phyloP scores from a whole-genome alignment of 495 filamentous ascomycete genomes.

The Penicillium nucicola region DNA sequence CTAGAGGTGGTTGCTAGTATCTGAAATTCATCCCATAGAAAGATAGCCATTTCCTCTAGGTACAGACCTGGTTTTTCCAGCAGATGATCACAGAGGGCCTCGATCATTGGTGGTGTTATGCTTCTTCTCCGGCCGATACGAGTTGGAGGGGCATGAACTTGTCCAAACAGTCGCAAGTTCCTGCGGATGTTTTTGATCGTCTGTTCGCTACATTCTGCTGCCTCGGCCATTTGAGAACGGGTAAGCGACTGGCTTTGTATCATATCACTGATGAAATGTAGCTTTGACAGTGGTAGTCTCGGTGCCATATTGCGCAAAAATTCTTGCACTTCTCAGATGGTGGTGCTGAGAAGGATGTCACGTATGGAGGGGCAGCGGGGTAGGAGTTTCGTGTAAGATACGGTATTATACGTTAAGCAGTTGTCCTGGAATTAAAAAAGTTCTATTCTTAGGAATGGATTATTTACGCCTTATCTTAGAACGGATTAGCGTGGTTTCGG shows the following conservation, averaged over 20 bases:
- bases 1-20: not conserved
- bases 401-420: not conserved
- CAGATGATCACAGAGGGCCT: slow-evolving; percentile 16
- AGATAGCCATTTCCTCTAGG: slow-evolving; percentile 20
- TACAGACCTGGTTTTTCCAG: slow-evolving; percentile 19
- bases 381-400: not conserved
- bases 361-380: too few species aligned
- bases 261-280: not conserved
- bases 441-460: not conserved
- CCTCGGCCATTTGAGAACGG: not conserved
- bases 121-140: not conserved
- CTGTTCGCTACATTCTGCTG: not conserved
- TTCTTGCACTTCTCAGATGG: too few species aligned
- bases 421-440: not conserved
- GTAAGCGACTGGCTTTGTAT: not conserved
- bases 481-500: not conserved
- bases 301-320: too few species aligned
- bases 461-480: not conserved
- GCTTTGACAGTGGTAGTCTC: too few species aligned
- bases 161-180: slow-evolving; percentile 27
- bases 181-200: not conserved
- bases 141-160: slow-evolving; percentile 17
- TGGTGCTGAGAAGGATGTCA: too few species aligned
- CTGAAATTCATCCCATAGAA: slow-evolving; percentile 19
- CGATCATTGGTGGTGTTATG: not conserved